phyloP scores from a whole-genome alignment of 768 basidiomycete genomes.

The Leccinum arenicola region DNA sequence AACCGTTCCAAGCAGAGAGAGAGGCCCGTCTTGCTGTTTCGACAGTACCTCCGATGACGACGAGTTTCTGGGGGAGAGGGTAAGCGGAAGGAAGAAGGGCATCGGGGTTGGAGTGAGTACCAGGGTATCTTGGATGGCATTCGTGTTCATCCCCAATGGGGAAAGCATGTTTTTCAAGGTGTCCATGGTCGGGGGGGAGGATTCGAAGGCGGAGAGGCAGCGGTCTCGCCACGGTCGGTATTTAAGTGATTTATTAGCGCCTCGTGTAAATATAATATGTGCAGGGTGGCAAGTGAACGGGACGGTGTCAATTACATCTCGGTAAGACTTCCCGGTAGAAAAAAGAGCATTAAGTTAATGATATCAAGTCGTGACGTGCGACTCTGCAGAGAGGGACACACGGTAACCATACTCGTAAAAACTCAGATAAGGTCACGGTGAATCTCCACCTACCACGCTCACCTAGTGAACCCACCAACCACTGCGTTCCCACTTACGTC shows the following conservation, averaged over 20 bases:
- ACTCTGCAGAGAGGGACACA: constrained; percentile 12
- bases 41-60: constrained; percentile 86
- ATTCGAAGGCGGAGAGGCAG: constrained; percentile 27
- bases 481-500: constrained; percentile 17
- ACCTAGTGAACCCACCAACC: background rate
- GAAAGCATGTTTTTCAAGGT: constrained; percentile 67
- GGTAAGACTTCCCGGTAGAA: constrained; percentile 28
- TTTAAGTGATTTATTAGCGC: constrained; percentile 34
- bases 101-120: constrained; percentile 36
- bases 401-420: constrained; percentile 17
- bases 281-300: constrained; percentile 28
- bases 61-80: constrained; percentile 60
- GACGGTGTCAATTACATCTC: constrained; percentile 32
- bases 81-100: background rate
- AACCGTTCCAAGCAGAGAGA: constrained; percentile 85
- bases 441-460: background rate
- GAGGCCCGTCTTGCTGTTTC: constrained; percentile 82
- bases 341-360: constrained; percentile 9
- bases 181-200: constrained; percentile 53
- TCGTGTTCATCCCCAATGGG: constrained; percentile 64
- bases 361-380: constrained; percentile 18
- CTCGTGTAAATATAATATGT: constrained; percentile 31
- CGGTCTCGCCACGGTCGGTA: constrained; percentile 33
- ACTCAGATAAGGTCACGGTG: constrained; percentile 18
- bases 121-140: constrained; percentile 75